These are phyloP conservation scores for Candida tibetensis DNA, from an alignment of 805 yeast species.

Conservation along the genomic window DNA sequence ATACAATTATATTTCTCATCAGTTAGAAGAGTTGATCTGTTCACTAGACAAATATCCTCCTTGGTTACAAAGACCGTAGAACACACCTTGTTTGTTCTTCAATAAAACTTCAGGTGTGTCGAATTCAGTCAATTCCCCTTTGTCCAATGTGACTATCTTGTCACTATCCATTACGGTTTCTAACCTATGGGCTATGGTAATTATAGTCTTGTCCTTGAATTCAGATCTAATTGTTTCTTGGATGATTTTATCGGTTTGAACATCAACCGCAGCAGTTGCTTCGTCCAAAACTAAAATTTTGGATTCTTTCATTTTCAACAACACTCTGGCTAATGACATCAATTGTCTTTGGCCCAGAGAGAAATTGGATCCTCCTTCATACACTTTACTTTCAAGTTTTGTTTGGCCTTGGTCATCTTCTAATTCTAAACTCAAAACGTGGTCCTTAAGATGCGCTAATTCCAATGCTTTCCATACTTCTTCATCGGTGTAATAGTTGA, in stretches of 20 bases:
- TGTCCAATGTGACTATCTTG: slow-evolving; percentile 67
- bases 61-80: slow-evolving; percentile 50
- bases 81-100: slow-evolving; percentile 41
- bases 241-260: slow-evolving; percentile 75
- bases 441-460: slow-evolving; percentile 18
- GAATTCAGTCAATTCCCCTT: slow-evolving; percentile 73
- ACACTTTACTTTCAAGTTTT: slow-evolving; percentile 28
- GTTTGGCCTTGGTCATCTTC: slow-evolving; percentile 6
- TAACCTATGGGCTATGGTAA: slow-evolving; percentile 87
- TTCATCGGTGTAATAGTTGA: slow-evolving; percentile 20
- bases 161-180: slow-evolving; percentile 88
- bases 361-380: slow-evolving; percentile 80
- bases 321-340: slow-evolving; percentile 79
- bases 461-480: slow-evolving; percentile 22
- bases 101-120: slow-evolving; percentile 61
- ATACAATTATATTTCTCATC: too few relatives aligned
- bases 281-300: slow-evolving; percentile 28
- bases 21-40: too few relatives aligned
- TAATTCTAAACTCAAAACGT: slow-evolving; percentile 11
- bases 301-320: slow-evolving; percentile 43
- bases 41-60: slow-evolving; percentile 26
- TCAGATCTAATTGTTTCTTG: slow-evolving; percentile 78
- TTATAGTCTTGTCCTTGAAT: slow-evolving; percentile 72
- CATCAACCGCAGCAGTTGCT: slow-evolving; percentile 75
- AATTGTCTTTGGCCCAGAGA: slow-evolving; percentile 89